These are phyloP conservation scores for Cyclanthera cordifolia DNA, from an alignment of 306 rosid genomes.

Conservation along the genomic window DNA sequence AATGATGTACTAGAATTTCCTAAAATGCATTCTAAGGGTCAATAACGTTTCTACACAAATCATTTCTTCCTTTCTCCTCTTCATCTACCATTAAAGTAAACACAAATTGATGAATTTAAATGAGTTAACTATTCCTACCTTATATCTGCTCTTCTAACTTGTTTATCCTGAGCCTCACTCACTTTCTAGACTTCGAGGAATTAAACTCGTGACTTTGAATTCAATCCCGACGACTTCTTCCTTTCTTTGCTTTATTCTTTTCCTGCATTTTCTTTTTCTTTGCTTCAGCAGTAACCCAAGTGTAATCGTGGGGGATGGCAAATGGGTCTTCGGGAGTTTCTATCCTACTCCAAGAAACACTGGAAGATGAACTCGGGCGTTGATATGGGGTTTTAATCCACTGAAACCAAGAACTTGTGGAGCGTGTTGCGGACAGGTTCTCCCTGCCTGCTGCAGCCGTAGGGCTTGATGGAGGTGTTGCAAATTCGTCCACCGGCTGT, in stretches of 20 bases:
- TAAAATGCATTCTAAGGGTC: slow-evolving; percentile 3
- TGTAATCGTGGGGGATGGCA: slow-evolving; percentile 67
- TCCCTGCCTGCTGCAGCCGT: slow-evolving; percentile 38
- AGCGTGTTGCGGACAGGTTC: slow-evolving; percentile 39
- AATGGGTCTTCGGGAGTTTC: slow-evolving; percentile 80
- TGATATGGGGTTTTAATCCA: slow-evolving; percentile 89
- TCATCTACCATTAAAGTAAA: background rate
- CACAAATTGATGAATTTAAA: slow-evolving; percentile 10
- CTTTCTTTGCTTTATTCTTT: slow-evolving; percentile 80
- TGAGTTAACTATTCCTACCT: slow-evolving; percentile 5
- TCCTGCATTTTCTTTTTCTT: slow-evolving; percentile 88
- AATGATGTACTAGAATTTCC: slow-evolving; percentile 20
- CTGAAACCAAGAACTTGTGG: slow-evolving; percentile 78
- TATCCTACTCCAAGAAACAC: slow-evolving; percentile 63
- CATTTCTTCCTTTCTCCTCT: background rate
- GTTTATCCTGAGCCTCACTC: background rate
- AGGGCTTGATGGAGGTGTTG: slow-evolving; percentile 89
- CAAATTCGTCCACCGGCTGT: slow-evolving; percentile 62
- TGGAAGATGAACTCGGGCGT: slow-evolving; percentile 40
- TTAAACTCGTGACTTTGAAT: background rate
- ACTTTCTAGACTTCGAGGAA: background rate
- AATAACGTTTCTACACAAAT: no score
- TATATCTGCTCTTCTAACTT: background rate
- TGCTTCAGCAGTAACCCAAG: slow-evolving; percentile 76
- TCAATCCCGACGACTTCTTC: slow-evolving; percentile 47